Evolutionary conservation across 768 basidiomycete species (phyloP), one percentile per base, ranked within the genome.

Genomic region (Pleurotus cornucopiae): DNA sequence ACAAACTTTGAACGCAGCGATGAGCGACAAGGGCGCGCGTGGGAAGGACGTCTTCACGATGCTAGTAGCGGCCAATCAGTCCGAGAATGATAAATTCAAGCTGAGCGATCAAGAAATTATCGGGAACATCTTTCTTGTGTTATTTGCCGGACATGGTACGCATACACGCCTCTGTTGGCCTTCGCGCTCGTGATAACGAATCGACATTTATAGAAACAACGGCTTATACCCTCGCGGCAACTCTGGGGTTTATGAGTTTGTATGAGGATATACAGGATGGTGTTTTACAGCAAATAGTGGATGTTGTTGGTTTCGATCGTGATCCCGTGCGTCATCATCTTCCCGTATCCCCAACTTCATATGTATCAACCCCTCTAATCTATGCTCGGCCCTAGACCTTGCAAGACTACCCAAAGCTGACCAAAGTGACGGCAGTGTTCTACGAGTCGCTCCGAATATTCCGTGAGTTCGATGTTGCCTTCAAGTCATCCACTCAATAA

Each of bases 111-210:
- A 68, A 7, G 77, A 79, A 58, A 55, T 80, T 53, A 78, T 81
- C 46, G 82, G 81, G 3, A 84, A 83, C 49, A 62, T 81, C 1
- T 83, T 74, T 58, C 60, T 75, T 9, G 69, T 81, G 62, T 66
- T 86, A 18, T 77, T 85, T 40, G 82, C 84, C 43, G 84, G 84
- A 13, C 80, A 84, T 63, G 83, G 82, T 76, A 57, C 38, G 69
- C 59, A 6, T 7, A 39, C 16, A 40, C 25, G 55, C 26, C 7
- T 26, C 26, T 7, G 26, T 5, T 7, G 13, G 13, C 23, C 5
- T 49, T 44, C 25, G 12, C 43, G 58, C 41, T 37, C 46, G 7
- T 18, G 30, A 47, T 23, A 16, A 26, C 0, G 4, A 26, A 26
- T 26, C 4, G 26, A 6, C 7, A 26, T 41, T 20, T 30, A 18